These are phyloP conservation scores for Phragmites australis DNA, from an alignment of 176 grass and related monocot species.

Conservation along the genomic window DNA sequence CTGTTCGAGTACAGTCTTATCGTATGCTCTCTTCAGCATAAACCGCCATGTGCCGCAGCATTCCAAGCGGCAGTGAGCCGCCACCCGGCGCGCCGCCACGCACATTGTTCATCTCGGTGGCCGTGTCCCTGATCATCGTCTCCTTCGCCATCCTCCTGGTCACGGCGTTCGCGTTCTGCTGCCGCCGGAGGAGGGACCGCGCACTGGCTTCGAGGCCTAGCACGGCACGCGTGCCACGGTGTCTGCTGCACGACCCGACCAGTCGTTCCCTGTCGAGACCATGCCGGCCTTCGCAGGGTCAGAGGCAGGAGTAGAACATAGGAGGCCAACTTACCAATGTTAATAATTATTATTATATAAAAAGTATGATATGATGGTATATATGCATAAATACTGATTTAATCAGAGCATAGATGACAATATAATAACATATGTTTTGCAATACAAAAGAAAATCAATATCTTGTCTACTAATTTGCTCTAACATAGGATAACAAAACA, in stretches of 20 bases:
- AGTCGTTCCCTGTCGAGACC: background rate
- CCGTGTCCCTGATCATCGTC: background rate
- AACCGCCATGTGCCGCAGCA: background rate
- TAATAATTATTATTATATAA: no score
- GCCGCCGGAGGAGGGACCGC: background rate
- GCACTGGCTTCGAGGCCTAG: background rate
- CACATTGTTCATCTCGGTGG: background rate
- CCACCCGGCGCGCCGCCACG: background rate
- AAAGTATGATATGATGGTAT: no score
- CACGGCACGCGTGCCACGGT: background rate
- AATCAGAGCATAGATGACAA: no score
- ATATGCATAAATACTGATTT: no score
- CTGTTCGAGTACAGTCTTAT: background rate
- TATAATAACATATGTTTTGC: no score
- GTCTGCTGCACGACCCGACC: background rate
- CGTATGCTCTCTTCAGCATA: background rate
- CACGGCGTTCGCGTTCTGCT: background rate
- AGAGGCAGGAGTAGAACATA: no score
- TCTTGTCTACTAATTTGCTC: no score
- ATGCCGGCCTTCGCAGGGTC: slow-evolving; percentile 15
- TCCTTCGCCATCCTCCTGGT: background rate
- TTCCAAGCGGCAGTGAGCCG: background rate
- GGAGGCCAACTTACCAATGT: no score
- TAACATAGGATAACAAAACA: no score
- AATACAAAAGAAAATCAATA: no score